Base-by-base conservation (phyloP, 306 rosid species). In the Aeschynomene evenia region DNA sequence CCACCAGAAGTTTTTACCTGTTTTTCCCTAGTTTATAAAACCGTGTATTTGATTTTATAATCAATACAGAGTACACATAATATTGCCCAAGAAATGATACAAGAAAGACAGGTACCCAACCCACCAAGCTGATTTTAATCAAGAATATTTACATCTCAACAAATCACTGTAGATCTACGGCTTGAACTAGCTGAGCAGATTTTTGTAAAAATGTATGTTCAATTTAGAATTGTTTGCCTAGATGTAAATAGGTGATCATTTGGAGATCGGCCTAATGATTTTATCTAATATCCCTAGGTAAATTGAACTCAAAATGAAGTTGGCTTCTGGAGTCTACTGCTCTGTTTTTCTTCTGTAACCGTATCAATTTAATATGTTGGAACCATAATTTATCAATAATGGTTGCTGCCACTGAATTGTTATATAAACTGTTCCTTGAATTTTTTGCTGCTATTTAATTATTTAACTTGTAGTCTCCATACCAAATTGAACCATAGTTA, bases 281-380 rank as follows among this genome's bases (percentile, higher is more conserved):
- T 31, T 51, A 39, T 22, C 10, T 56, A 55, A 49, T 29, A 42
- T 43, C 22, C 22, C 45, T 63, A 19, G 36, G 66, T 51, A 33
- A 52, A 31, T 15, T 22, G 69, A 26, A 59, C 36, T 13, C 42
- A 33, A 34, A 24, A 48, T 75, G 20, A 36, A 61, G 34, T 39
- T 34, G 7, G 31, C 5, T 50, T 16, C 61, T 58, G 63, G 5
- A 42, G 23, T 50, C 34, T 68, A 22, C 34, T 58, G 15, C 48
- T 51, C 28, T 63, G 45, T 55, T 54, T 12, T 40, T 65, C 29
- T 57, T 74, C 33, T 63, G 14, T 63, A 52, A 40, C 31, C 15
- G 15, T 72, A 37, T 23, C 11, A 22, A 23, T 13, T 36, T 36
- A 20, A 16, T 49, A 14, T 24, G 63, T 34, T 50, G 63, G 63